phyloP scores from a whole-genome alignment of 768 basidiomycete species.

The Tulasnella sp. region DNA sequence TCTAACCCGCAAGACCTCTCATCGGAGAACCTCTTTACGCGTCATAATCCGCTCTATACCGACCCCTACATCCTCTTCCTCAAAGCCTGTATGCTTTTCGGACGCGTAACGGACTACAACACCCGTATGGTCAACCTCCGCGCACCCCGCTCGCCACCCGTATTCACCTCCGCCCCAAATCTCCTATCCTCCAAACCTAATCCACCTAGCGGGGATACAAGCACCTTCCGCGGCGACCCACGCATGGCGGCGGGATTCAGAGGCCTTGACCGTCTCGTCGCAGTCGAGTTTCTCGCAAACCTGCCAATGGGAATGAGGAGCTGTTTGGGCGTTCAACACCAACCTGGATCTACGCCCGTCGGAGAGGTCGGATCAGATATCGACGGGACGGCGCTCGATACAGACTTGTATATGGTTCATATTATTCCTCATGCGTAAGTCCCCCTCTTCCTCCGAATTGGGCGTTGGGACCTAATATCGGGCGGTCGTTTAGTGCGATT shows the following conservation, averaged over 20 bases:
- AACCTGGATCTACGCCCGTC: conserved; percentile 30
- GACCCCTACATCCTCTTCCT: conserved; percentile 72
- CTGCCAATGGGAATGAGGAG: conserved; percentile 36
- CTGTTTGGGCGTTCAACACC: conserved; percentile 15
- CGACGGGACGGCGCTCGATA: conserved; percentile 54
- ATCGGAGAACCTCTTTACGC: conserved; percentile 49
- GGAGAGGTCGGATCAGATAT: conserved; percentile 50
- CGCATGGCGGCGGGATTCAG: conserved; percentile 40
- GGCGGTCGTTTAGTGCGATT: conserved; percentile 43
- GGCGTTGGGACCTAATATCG: not conserved
- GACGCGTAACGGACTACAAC: conserved; percentile 73
- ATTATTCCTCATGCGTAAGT: conserved; percentile 76
- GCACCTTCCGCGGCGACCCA: conserved; percentile 25
- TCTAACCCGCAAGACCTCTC: conserved; percentile 67
- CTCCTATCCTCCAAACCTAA: not conserved
- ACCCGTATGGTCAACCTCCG: conserved; percentile 38
- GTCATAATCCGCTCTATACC: conserved; percentile 63
- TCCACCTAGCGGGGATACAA: not conserved
- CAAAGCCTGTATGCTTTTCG: conserved; percentile 76
- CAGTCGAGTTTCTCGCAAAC: conserved; percentile 51
- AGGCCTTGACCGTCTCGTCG: conserved; percentile 56
- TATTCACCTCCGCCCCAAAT: not conserved
- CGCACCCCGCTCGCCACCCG: not conserved
- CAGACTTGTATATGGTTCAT: conserved; percentile 78
- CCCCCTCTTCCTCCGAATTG: conserved; percentile 7